Conservation (phyloP, 306 rosid genomes). For the Astragalus glycyphyllos region DNA sequence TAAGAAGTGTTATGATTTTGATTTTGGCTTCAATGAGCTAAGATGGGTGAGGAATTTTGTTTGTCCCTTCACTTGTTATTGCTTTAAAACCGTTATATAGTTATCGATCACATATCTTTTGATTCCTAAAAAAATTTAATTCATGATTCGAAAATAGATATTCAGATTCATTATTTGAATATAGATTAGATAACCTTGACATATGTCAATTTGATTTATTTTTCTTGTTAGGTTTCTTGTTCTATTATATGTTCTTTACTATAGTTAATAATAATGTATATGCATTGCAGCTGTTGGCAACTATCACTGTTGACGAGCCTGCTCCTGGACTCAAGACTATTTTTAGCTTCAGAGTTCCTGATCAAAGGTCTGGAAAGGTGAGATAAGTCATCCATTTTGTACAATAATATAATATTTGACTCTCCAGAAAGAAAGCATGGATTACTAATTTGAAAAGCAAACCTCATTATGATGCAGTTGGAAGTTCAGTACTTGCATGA, state of each 20-base stretch:
- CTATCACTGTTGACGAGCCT: constrained; percentile 74
- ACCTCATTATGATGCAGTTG: constrained; percentile 56
- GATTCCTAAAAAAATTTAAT: too few species aligned
- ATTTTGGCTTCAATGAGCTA: neutral
- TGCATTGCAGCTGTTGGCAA: constrained; percentile 66
- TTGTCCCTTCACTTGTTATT: too few species aligned
- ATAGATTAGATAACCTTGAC: neutral
- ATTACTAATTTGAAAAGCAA: constrained; percentile 16
- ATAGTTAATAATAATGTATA: constrained; percentile 11
- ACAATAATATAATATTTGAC: neutral
- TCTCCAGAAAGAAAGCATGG: constrained; percentile 3
- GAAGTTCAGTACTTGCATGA: constrained; percentile 87
- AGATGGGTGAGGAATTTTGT: too few species aligned
- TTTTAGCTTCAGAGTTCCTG: constrained; percentile 78
- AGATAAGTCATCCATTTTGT: constrained; percentile 29
- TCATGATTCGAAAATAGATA: too few species aligned
- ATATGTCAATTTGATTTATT: neutral
- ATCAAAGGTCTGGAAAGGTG: constrained; percentile 95
- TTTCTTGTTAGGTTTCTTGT: neutral
- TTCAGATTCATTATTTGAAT: too few species aligned
- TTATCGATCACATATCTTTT: too few species aligned
- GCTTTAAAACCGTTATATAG: too few species aligned
- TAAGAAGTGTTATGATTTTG: neutral
- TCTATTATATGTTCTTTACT: neutral
- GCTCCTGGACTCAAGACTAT: constrained; percentile 86